These are phyloP conservation scores for Didymella sp. DNA, from an alignment of 2,329 filamentous ascomycete genomes.

Conservation along the genomic window DNA sequence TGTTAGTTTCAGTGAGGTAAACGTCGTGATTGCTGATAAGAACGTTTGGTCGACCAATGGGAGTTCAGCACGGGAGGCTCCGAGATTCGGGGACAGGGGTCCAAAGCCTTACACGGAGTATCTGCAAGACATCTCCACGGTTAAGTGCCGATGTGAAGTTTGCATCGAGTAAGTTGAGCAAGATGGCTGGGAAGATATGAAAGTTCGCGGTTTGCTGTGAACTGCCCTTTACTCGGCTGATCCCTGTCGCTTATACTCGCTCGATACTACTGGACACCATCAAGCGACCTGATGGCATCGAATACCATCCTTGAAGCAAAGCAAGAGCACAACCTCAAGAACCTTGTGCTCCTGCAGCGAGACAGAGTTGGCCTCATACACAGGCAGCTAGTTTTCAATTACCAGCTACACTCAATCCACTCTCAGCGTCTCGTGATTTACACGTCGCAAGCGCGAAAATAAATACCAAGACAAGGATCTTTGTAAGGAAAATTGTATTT, in stretches of 20 bases:
- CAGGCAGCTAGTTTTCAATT: too few species aligned
- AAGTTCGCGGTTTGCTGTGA: not conserved
- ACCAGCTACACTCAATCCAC: too few species aligned
- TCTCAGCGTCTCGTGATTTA: too few species aligned
- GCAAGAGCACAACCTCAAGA: too few species aligned
- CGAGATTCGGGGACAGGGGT: slow-evolving; percentile 21
- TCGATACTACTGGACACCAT: too few species aligned
- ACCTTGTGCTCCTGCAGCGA: too few species aligned
- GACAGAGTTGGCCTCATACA: too few species aligned
- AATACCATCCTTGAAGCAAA: too few species aligned
- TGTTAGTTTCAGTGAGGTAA: slow-evolving; percentile 34
- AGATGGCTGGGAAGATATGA: not conserved
- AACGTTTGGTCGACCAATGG: slow-evolving; percentile 22
- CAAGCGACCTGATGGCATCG: too few species aligned
- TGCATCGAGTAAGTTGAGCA: slow-evolving; percentile 8
- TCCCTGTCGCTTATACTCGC: not conserved
- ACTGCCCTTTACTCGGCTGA: not conserved
- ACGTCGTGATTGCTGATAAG: slow-evolving; percentile 31
- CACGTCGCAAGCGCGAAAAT: too few species aligned
- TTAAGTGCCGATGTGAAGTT: not conserved
- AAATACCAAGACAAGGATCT: too few species aligned
- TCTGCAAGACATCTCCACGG: slow-evolving; percentile 11
- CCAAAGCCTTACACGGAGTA: slow-evolving; percentile 5
- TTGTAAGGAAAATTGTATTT: too few species aligned
- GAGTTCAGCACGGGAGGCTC: not conserved